Base-by-base conservation (phyloP, 2,329 filamentous ascomycete species). In the Neofusicoccum sp. region DNA sequence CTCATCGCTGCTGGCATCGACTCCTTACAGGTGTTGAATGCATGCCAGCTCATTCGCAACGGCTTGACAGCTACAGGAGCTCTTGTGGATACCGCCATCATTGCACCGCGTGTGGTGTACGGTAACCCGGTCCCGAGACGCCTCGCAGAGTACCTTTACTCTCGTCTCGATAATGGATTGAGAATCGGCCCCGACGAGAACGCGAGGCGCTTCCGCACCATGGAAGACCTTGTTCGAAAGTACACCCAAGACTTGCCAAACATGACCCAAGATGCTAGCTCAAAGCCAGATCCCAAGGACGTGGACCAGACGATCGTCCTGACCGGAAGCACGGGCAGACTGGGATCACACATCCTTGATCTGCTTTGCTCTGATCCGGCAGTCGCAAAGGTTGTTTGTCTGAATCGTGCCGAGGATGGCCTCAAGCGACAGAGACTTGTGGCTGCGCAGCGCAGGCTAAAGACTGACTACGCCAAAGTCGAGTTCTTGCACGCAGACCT, bases 1-100 rank as follows among this genome's bases (percentile, higher is more conserved):
- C 58, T 76, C 28, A 73, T 75, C 49, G 63, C 62, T 3, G 62
- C 70, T 4, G 72, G 71, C 1, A 63, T 74, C 9, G 73, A 75
- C 58, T 75, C 73, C n/a, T 64, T 75, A 6, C 68, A 71, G 49
- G 66, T 67, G 9, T 64, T 71, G n/a, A n/a, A n/a, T n/a, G n/a
- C n/a, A n/a, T n/a, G n/a, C n/a, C n/a, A n/a, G n/a, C n/a, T n/a
- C n/a, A n/a, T n/a, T n/a, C n/a, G n/a, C n/a, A n/a, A n/a, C n/a
- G n/a, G n/a, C n/a, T n/a, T n/a, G n/a, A n/a, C n/a, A n/a, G n/a
- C n/a, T n/a, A n/a, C n/a, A n/a, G n/a, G n/a, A n/a, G n/a, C n/a
- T n/a, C n/a, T n/a, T n/a, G n/a, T n/a, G n/a, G n/a, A n/a, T n/a
- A n/a, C n/a, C n/a, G n/a, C n/a, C n/a, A n/a, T n/a, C n/a, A n/a